Evolutionary conservation across 768 basidiomycete species (phyloP).

Genomic region (Cantharellus anzutake): DNA sequence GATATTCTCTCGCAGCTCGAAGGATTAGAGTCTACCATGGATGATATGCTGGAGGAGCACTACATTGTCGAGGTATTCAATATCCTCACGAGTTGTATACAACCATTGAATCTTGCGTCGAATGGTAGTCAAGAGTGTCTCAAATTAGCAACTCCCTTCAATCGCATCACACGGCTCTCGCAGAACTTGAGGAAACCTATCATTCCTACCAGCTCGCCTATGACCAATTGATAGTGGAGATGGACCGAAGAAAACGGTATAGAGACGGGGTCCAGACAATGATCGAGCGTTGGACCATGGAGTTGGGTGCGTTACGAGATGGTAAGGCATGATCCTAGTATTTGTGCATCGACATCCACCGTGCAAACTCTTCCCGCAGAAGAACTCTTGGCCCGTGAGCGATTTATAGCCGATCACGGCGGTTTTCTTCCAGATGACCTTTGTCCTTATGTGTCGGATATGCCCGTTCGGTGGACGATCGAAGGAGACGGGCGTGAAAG

Average conservation of each 20-base stretch:
- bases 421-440: conserved; percentile 59
- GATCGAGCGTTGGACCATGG: conserved; percentile 42
- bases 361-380: conserved; percentile 23
- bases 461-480: conserved; percentile 21
- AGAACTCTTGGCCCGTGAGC: conserved; percentile 41
- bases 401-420: conserved; percentile 58
- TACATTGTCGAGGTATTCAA: conserved; percentile 40
- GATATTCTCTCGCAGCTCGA: conserved; percentile 45
- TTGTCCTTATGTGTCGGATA: conserved; percentile 55
- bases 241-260: conserved; percentile 47
- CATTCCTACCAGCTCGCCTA: conserved; percentile 55
- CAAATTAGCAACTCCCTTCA: conserved; percentile 25
- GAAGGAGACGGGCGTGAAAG: conserved; percentile 2
- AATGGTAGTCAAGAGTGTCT: conserved; percentile 6
- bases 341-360: background rate
- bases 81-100: background rate
- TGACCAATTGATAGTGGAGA: conserved; percentile 52
- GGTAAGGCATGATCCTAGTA: conserved; percentile 24
- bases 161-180: conserved; percentile 39
- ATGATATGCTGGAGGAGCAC: conserved; percentile 53
- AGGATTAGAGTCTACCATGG: conserved; percentile 62
- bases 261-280: conserved; percentile 45
- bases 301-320: conserved; percentile 46
- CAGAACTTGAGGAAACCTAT: conserved; percentile 45
- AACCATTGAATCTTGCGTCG: conserved; percentile 7